Conservation (phyloP, 116 monocot species). For the Iris pallida region DNA sequence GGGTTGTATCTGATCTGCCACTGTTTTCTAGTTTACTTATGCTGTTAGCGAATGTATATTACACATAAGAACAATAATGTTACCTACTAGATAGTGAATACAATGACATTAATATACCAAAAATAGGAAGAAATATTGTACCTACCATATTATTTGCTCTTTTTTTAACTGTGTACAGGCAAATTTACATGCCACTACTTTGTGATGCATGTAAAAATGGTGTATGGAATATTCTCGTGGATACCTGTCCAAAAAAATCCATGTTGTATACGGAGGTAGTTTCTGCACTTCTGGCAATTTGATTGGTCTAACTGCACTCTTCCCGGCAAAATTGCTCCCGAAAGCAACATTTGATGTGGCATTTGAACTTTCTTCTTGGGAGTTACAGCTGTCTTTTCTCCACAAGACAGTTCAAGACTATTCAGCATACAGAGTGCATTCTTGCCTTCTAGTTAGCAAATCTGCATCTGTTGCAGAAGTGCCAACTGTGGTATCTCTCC, state of each 20-base stretch:
- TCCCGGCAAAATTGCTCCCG: conserved; percentile 64
- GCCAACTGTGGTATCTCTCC: conserved; percentile 24
- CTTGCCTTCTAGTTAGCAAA: conserved; percentile 73
- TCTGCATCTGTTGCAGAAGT: conserved; percentile 30
- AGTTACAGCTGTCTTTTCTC: conserved; percentile 45
- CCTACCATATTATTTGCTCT: too few species aligned
- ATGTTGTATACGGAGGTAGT: conserved; percentile 93
- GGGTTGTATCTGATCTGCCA: too few species aligned
- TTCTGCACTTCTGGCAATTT: conserved; percentile 71
- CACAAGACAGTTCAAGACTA: conserved; percentile 47
- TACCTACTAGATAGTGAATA: too few species aligned
- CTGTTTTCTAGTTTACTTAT: too few species aligned
- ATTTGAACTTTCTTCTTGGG: conserved; percentile 71
- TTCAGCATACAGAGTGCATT: conserved; percentile 53
- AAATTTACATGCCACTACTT: too few species aligned
- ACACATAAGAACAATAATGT: too few species aligned
- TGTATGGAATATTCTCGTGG: not conserved
- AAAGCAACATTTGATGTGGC: conserved; percentile 47
- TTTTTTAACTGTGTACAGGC: too few species aligned
- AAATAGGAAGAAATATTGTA: too few species aligned
- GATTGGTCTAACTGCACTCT: conserved; percentile 58
- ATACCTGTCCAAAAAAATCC: conserved; percentile 98
- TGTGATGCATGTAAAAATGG: not conserved
- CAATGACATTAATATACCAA: too few species aligned
- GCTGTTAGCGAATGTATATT: too few species aligned